Percentiles rank a stretch among this genome's conserved stretches.
phyloP scores from a whole-genome alignment of 805 yeast species.

The Metschnikowia colocasiae region DNA sequence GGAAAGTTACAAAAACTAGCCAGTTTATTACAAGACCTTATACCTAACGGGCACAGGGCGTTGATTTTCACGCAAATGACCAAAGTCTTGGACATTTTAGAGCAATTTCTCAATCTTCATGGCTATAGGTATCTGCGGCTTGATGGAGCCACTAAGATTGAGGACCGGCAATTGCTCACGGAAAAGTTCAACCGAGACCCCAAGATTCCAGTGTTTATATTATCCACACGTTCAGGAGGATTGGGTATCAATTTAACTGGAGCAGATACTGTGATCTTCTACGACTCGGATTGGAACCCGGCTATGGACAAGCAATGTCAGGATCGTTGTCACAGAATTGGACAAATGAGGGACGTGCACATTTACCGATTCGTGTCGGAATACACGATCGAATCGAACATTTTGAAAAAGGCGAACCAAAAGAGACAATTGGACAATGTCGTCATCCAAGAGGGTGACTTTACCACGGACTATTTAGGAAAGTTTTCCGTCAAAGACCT shows the following conservation, averaged over 20 bases:
- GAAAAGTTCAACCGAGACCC: conserved; percentile 88
- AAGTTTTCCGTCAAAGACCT: conserved; percentile 82
- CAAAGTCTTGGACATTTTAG: conserved; percentile 87
- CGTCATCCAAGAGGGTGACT: conserved; percentile 96
- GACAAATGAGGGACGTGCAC: conserved; percentile 97
- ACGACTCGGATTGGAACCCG: conserved; percentile 99
- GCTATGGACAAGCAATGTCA: conserved; percentile 99
- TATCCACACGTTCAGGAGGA: conserved; percentile 97
- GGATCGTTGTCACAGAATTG: conserved; percentile 98
- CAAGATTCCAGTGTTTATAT: conserved; percentile 81
- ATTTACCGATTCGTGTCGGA: conserved; percentile 95
- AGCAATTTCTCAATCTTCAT: conserved; percentile 88
- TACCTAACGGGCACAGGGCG: conserved; percentile 88
- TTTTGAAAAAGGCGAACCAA: conserved; percentile 89
- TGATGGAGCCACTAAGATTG: conserved; percentile 97
- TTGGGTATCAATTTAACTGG: conserved; percentile 96
- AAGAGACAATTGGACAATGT: conserved; percentile 91
- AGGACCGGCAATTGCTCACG: conserved; percentile 91
- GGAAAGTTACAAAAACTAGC: conserved; percentile 92
- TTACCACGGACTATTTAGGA: conserved; percentile 93
- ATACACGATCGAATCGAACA: conserved; percentile 93
- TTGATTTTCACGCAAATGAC: conserved; percentile 98
- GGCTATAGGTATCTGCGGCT: conserved; percentile 92
- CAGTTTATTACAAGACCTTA: conserved; percentile 65
- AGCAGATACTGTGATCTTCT: conserved; percentile 97